A percentile compares a stretch with the other conserved stretches of the same genome.
These are phyloP conservation scores for Cryptococcus deneoformans DNA, from an alignment of 1,284 basidiomycete genomes.

Conservation along the genomic window DNA sequence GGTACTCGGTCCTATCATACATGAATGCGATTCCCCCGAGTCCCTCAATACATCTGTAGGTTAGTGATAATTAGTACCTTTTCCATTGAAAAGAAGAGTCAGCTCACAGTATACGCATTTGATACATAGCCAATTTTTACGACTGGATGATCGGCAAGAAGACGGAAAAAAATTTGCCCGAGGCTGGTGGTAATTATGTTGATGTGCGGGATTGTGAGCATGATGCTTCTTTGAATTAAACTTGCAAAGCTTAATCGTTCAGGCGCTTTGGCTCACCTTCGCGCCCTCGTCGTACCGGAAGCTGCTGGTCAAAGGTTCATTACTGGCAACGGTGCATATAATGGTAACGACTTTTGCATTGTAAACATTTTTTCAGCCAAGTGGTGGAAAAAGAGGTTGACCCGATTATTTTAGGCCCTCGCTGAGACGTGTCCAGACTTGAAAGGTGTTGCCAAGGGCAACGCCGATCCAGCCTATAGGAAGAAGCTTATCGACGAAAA, in stretches of 20 bases:
- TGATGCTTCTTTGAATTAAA: background rate
- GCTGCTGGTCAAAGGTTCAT: constrained; percentile 64
- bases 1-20: constrained; percentile 56
- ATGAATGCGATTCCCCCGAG: constrained; percentile 53
- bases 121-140: constrained; percentile 35
- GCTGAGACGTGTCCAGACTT: background rate
- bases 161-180: constrained; percentile 45
- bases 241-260: background rate
- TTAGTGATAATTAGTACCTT: constrained; percentile 10
- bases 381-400: too few species aligned
- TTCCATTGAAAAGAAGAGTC: background rate
- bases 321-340: constrained; percentile 47
- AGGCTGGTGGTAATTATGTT: constrained; percentile 53
- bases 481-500: constrained; percentile 21
- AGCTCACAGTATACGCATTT: background rate
- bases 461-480: constrained; percentile 13
- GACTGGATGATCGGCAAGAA: constrained; percentile 48
- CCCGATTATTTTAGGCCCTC: background rate
- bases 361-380: background rate
- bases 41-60: constrained; percentile 58
- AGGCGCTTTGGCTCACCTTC: constrained; percentile 59
- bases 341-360: constrained; percentile 35
- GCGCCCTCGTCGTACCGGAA: constrained; percentile 56
- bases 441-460: constrained; percentile 23
- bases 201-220: constrained; percentile 55